A percentile compares a stretch with the other conserved stretches of the same genome.
Evolutionary conservation across 1,284 basidiomycete genomes (phyloP).

Genomic region (Hymenochaete sp.): DNA sequence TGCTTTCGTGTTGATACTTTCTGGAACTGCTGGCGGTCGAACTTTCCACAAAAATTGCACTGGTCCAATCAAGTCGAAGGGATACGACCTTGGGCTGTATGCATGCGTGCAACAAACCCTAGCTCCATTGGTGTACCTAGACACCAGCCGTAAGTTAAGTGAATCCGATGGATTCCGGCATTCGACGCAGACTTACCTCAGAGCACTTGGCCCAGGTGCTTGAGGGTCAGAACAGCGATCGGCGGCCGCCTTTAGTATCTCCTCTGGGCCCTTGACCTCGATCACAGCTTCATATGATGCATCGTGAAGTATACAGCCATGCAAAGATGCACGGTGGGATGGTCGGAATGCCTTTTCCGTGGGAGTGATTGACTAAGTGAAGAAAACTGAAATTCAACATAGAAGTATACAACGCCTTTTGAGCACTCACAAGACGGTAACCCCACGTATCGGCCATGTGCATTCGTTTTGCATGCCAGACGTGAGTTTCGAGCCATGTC

Average conservation of each 20-base stretch:
- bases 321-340: constrained; percentile 77
- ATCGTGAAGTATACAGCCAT: constrained; percentile 80
- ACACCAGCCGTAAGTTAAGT: too few species aligned
- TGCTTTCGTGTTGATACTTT: constrained; percentile 21
- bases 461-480: constrained; percentile 94
- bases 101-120: constrained; percentile 53
- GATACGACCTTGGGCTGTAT: constrained; percentile 58
- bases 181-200: constrained; percentile 35
- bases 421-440: constrained; percentile 56
- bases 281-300: constrained; percentile 75
- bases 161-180: constrained; percentile 7
- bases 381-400: constrained; percentile 1
- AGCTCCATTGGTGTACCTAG: constrained; percentile 49
- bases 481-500: constrained; percentile 85
- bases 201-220: constrained; percentile 44
- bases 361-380: constrained; percentile 58
- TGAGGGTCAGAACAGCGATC: constrained; percentile 56
- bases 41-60: constrained; percentile 64
- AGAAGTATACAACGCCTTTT: not conserved
- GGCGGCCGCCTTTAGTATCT: constrained; percentile 44
- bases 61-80: constrained; percentile 63
- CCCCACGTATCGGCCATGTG: constrained; percentile 89
- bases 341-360: constrained; percentile 87
- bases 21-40: constrained; percentile 18
- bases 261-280: constrained; percentile 59